Percentiles rank a stretch among this genome's conserved stretches.
phyloP scores from a whole-genome alignment of 371 early-diverging fungal genomes.

The Syncephalastrum sp. region DNA sequence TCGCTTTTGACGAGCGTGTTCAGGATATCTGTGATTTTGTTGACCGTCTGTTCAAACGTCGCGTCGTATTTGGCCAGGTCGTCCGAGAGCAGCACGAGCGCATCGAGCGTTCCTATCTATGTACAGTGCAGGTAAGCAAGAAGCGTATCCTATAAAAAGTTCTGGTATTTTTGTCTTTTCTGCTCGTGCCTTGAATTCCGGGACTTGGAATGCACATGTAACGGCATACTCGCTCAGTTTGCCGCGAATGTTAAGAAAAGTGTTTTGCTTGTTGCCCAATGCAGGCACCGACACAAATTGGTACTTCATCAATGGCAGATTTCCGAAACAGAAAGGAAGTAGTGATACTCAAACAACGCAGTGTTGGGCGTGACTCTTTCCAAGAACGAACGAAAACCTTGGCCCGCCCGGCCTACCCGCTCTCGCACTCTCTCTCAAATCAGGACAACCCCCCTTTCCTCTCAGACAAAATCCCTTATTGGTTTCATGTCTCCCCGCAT shows the following conservation, averaged over 20 bases:
- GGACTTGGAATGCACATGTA: conserved; percentile 39
- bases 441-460: no score
- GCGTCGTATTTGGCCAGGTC: conserved; percentile 87
- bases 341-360: no score
- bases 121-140: not conserved
- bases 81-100: conserved; percentile 87
- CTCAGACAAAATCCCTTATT: no score
- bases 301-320: conserved; percentile 33
- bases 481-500: no score
- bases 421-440: no score
- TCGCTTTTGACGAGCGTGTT: conserved; percentile 52
- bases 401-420: no score
- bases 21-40: conserved; percentile 83
- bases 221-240: conserved; percentile 45
- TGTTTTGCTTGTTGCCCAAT: conserved; percentile 45
- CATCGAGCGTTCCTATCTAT: conserved; percentile 93
- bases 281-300: conserved; percentile 52
- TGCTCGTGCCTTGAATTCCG: conserved; percentile 52
- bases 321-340: conserved; percentile 18
- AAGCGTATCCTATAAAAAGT: not conserved
- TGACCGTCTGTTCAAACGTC: conserved; percentile 68
- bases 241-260: conserved; percentile 41
- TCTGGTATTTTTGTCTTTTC: not conserved
- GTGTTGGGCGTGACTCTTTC: no score
- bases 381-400: no score